Evolutionary conservation across 805 yeast genomes (phyloP), one percentile per base, ranked within the genome.

Genomic region (Starmerella cellae): DNA sequence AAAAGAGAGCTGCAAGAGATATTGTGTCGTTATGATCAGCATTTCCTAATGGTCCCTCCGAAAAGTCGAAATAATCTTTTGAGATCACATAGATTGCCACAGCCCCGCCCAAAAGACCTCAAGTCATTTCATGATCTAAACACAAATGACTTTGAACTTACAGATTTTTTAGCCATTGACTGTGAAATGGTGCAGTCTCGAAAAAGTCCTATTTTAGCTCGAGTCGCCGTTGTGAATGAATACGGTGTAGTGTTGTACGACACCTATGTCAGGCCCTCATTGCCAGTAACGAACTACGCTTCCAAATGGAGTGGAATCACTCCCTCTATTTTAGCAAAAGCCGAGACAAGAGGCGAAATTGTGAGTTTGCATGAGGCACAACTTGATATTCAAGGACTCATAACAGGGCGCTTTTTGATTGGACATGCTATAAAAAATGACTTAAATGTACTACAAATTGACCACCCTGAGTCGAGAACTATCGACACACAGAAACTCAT

Each of bases 401-500:
- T 71, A 4, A 54, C 69, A 1, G 61, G 64, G 16, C 94, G 83
- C 55, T 68, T 77, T 9, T 54, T 88, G 19, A 71, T 88, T 39
- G 97, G 98, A 1, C 98, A 88, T 58, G 85, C 96, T 0, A 63
- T 88, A 26, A 85, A 83, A 47, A 75, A 79, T 21, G 98, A 88
- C 59, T 64, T 88, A 38, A 66, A 70, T 14, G 93, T 77, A 2
- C 60, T 88, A 11, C 24, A 33, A 14, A 20, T 35, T 55, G 69
- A 70, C 50, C 52, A 85, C 11, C 69, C 76, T 36, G 96, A 85
- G 56, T 79, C 82, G 1, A 66, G 62, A 16, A 68, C 85, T 16
- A 73, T 88, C 11, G 98, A 88, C 60, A 87, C 97, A 0, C 68
- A 95, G 0, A 50, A 65, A 76, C 16, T 66, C 82, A 82, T 58